phyloP scores from a whole-genome alignment of 2,329 filamentous ascomycete species.

The Penicillium sp. region DNA sequence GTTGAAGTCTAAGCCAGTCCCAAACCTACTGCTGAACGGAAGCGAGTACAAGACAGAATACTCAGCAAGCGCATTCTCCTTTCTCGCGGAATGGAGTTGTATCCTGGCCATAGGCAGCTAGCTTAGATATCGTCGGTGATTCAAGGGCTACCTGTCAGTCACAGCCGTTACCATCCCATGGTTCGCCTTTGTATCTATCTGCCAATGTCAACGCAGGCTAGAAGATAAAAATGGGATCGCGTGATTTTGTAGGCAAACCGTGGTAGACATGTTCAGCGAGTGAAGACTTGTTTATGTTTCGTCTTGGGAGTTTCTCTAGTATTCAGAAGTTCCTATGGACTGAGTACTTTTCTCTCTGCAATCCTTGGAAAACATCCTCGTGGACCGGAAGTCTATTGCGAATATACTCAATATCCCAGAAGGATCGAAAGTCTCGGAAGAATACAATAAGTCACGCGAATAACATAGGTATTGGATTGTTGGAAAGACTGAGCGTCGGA shows the following conservation, averaged over 20 bases:
- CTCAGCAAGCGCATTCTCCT: not conserved
- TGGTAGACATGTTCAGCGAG: not conserved
- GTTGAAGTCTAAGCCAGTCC: not conserved
- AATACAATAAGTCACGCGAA: no score
- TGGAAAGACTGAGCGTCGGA: not conserved
- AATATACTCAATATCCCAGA: not conserved
- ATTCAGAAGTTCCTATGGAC: not conserved
- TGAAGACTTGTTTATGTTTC: not conserved
- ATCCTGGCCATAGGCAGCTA: not conserved
- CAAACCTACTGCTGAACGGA: not conserved
- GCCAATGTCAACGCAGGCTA: not conserved
- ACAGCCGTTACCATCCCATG: not conserved
- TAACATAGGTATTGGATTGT: not conserved
- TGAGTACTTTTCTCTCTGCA: not conserved
- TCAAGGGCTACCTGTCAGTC: not conserved
- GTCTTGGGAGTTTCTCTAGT: not conserved
- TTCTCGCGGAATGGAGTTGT: not conserved
- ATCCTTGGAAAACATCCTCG: not conserved
- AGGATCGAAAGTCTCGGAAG: not conserved
- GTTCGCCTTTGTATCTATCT: not conserved
- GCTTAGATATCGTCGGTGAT: not conserved
- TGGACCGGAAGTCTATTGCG: not conserved
- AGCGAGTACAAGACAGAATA: constrained; percentile 2
- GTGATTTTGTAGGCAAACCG: not conserved
- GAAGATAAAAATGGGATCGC: constrained; percentile 10